Evolutionary conservation across 208 protist genomes (phyloP).

Genomic region (Porcisia deanei): DNA sequence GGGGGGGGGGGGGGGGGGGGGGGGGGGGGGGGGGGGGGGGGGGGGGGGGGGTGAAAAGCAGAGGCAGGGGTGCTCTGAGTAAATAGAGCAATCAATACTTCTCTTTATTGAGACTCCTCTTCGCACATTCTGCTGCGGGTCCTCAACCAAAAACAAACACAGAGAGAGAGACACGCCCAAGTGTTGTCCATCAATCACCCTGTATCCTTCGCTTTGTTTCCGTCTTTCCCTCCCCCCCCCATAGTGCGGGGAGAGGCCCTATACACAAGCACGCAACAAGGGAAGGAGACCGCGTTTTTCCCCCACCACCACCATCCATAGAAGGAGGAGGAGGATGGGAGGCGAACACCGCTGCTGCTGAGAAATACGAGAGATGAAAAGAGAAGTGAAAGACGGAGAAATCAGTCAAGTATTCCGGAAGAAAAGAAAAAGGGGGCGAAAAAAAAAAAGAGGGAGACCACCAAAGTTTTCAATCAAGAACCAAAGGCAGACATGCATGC

Average conservation of each 20-base stretch:
- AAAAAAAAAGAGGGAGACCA: background rate
- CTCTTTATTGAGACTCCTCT: background rate
- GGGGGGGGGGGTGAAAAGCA: background rate
- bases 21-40: too few species aligned
- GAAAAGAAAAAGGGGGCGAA: background rate
- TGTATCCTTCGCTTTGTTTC: background rate
- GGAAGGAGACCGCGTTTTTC: background rate
- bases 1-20: too few species aligned
- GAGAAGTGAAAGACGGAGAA: background rate
- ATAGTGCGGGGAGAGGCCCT: background rate
- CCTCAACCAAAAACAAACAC: background rate
- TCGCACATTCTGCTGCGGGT: background rate
- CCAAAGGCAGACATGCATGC: background rate
- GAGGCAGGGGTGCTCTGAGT: background rate
- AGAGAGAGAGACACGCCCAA: background rate
- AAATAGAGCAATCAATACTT: background rate
- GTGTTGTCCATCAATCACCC: background rate
- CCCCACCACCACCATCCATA: background rate
- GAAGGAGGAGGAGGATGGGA: background rate
- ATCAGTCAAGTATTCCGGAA: background rate
- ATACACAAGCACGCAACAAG: background rate
- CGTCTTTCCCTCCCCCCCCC: background rate
- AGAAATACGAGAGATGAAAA: slow-evolving; percentile 9
- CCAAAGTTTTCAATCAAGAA: background rate
- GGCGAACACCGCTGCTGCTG: background rate